A percentile compares a stretch with the other conserved stretches of the same genome.
Evolutionary conservation across 306 rosid species (phyloP).

Genomic region (barrel medic (Medicago truncatula)): DNA sequence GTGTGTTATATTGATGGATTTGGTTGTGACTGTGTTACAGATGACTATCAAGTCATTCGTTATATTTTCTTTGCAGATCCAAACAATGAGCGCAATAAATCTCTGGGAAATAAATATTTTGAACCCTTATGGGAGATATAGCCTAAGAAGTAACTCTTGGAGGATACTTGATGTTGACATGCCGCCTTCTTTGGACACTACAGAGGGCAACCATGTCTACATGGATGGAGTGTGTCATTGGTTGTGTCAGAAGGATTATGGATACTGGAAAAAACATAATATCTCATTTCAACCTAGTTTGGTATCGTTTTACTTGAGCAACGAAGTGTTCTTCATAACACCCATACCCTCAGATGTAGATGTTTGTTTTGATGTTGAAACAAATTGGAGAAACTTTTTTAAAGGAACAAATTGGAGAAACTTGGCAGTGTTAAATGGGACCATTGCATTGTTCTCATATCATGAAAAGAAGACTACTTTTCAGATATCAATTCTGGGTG

Average conservation of each 20-base stretch:
- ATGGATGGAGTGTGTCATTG: neutral
- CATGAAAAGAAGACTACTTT: neutral
- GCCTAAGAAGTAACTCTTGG: neutral
- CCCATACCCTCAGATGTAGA: neutral
- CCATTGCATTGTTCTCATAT: neutral
- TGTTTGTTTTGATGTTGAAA: neutral
- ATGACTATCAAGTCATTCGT: neutral
- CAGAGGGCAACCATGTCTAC: neutral
- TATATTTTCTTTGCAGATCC: too few relatives aligned
- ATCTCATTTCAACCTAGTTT: neutral
- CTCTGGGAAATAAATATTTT: neutral
- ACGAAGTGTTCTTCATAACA: neutral
- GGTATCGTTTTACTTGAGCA: neutral
- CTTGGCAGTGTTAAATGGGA: neutral
- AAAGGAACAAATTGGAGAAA: neutral
- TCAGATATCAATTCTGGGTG: neutral
- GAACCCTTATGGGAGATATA: neutral
- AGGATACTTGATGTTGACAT: neutral
- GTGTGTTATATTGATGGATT: neutral
- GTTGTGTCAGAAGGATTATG: neutral
- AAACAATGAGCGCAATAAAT: too few relatives aligned
- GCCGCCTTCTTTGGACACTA: neutral
- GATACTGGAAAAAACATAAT: neutral
- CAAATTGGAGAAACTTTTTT: neutral
- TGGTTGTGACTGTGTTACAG: neutral